Evolutionary conservation across 495 filamentous ascomycete species (phyloP).

Genomic region (Podospora comata): DNA sequence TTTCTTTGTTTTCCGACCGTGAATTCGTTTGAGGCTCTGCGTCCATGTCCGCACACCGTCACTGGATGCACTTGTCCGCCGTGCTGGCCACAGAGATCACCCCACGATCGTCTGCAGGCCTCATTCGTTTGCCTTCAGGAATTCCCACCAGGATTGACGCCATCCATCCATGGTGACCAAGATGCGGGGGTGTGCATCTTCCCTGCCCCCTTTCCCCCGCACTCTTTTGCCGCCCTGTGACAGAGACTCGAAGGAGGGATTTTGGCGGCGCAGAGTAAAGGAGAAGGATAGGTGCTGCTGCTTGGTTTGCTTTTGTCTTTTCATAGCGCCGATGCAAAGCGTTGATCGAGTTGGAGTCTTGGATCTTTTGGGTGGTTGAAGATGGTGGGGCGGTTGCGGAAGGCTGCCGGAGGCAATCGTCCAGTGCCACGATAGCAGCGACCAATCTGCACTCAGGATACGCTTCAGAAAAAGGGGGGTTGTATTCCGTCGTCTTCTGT

Average conservation of each 20-base stretch:
- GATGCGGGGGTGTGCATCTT: constrained; percentile 1
- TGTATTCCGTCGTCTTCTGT: too few relatives aligned
- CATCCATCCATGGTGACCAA: constrained; percentile 4
- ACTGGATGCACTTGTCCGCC: background rate
- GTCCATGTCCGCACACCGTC: constrained; percentile 1
- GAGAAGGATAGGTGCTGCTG: background rate
- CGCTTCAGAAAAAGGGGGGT: too few relatives aligned
- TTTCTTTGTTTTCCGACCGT: background rate
- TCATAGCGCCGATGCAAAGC: background rate
- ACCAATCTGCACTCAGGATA: too few relatives aligned
- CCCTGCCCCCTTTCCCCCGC: constrained; percentile 1
- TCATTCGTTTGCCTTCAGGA: constrained; percentile 17
- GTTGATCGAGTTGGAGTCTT: background rate
- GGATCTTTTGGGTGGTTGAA: background rate
- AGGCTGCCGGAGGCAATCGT: background rate
- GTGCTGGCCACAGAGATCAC: constrained; percentile 10
- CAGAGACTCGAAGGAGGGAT: too few relatives aligned
- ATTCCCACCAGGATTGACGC: background rate
- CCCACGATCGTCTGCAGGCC: constrained; percentile 18
- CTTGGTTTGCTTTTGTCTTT: background rate
- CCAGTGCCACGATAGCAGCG: background rate
- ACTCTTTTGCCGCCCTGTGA: background rate
- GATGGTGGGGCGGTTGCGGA: background rate
- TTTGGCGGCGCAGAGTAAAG: too few relatives aligned
- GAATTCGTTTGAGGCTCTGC: constrained; percentile 21